Base-by-base conservation (phyloP, 1,284 basidiomycete species). In the Trichosporon asahii region DNA sequence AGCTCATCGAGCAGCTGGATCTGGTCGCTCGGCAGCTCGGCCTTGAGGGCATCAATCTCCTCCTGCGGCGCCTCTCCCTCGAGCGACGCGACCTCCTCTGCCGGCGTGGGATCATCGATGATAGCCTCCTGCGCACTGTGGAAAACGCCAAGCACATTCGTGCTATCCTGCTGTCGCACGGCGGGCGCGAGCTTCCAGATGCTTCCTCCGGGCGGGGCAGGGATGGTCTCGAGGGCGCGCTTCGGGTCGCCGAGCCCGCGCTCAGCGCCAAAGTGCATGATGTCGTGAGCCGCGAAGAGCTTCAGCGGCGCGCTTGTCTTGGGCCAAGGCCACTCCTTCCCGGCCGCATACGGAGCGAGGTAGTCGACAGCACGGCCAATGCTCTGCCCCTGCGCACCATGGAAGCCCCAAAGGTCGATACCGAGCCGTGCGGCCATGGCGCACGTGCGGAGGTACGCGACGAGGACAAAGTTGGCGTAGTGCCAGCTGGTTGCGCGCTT, bases 321-420 rank as follows among this genome's bases (percentile, higher is more conserved):
- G 9, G 57, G 23, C 23, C 57, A 61, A 5, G 70, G 66, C 70
- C 70, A 72, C 40, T n/a, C 27, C 25, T 37, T 8, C n/a, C 49
- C n/a, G 9, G 53, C 70, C 0, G 68, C 70, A 9, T 35, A 65
- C 3, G 70, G 70, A 2, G 67, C 23, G 63, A 69, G 25, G 64
- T 63, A 72, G 31, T 31, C 23, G 18, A 72, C 46, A 2, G 70
- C 70, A 2, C 21, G 31, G 5, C 27, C 63, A 35, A 72, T 65
- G 11, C 61, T 49, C 57, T 67, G 66, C 0, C 70, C 70, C 11
- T 69, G 7, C 33, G 67, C 67, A 46, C 69, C 70, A 46, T 18
- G 29, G 68, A 68, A 68, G 53, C 46, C 64, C 73, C 69, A 70
- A 68, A 70, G 69, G 66, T 49, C 64, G 67, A 73, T 67, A 2